Conservation (phyloP, 805 yeast genomes). For the Tetrapisispora arboricola region DNA sequence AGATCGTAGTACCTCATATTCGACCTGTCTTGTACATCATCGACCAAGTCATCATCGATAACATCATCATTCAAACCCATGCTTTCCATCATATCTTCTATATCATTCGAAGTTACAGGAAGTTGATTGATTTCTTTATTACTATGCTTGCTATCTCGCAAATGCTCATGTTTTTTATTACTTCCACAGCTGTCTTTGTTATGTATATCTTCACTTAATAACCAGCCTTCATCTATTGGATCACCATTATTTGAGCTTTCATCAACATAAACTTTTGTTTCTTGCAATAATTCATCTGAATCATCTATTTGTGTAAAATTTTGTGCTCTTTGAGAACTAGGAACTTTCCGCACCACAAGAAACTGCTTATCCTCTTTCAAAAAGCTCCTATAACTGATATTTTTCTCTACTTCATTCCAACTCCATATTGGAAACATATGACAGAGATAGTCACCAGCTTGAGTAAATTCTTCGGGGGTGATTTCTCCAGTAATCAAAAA, state of each 20-base stretch:
- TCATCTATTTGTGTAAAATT: conserved; percentile 36
- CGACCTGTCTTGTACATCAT: conserved; percentile 30
- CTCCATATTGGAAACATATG: conserved; percentile 95
- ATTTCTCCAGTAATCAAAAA: conserved; percentile 82
- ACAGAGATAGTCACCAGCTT: conserved; percentile 87
- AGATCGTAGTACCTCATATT: conserved; percentile 69
- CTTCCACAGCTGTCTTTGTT: not conserved
- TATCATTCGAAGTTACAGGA: conserved; percentile 4
- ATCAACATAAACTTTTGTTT: not conserved
- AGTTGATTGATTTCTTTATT: not conserved
- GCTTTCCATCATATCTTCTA: conserved; percentile 22
- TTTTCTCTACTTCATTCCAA: conserved; percentile 54
- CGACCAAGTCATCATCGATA: conserved; percentile 33
- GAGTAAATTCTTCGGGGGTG: conserved; percentile 90
- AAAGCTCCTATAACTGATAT: conserved; percentile 37
- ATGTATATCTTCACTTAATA: conserved; percentile 15
- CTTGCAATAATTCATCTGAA: conserved; percentile 20
- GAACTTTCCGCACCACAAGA: conserved; percentile 81
- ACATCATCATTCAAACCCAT: conserved; percentile 23
- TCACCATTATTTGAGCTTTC: conserved; percentile 19
- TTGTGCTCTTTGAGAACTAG: conserved; percentile 66
- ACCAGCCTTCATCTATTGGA: conserved; percentile 53
- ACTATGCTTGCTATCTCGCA: no score
- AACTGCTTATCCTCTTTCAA: conserved; percentile 82
- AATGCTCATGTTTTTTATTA: no score